Evolutionary conservation across 148 eudicot species (phyloP).

Genomic region (Camellia sinensis): DNA sequence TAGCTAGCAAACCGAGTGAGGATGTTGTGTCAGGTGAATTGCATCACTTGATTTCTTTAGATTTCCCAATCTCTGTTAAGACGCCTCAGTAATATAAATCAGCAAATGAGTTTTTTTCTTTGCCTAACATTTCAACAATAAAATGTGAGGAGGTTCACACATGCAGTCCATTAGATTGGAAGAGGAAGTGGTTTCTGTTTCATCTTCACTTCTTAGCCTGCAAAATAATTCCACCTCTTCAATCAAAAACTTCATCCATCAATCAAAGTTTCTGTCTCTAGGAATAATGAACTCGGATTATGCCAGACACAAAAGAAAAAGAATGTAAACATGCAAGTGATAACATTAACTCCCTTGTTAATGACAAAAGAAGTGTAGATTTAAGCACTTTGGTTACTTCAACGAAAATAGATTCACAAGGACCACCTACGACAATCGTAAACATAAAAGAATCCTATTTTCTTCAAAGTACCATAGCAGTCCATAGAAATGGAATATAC

Average conservation of each 20-base stretch:
- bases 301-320: not conserved
- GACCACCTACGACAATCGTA: not conserved
- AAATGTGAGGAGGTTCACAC: not conserved
- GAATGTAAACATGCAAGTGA: not conserved
- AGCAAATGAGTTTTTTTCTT: slow-evolving; percentile 10
- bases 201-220: slow-evolving; percentile 21
- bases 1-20: not conserved
- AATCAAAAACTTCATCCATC: not conserved
- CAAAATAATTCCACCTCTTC: not conserved
- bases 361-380: not conserved
- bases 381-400: not conserved
- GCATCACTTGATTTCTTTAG: not conserved
- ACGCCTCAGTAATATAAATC: not conserved
- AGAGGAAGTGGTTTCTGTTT: not conserved
- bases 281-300: not conserved
- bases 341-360: not conserved
- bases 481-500: not conserved
- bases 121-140: not conserved
- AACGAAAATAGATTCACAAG: not conserved
- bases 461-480: not conserved
- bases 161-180: not conserved
- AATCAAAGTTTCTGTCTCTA: not conserved
- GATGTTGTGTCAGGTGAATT: not conserved
- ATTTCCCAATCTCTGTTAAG: not conserved
- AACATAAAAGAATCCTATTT: not conserved